phyloP scores from a whole-genome alignment of 2,329 filamentous ascomycete species.

The Dichotomopilus funicola region DNA sequence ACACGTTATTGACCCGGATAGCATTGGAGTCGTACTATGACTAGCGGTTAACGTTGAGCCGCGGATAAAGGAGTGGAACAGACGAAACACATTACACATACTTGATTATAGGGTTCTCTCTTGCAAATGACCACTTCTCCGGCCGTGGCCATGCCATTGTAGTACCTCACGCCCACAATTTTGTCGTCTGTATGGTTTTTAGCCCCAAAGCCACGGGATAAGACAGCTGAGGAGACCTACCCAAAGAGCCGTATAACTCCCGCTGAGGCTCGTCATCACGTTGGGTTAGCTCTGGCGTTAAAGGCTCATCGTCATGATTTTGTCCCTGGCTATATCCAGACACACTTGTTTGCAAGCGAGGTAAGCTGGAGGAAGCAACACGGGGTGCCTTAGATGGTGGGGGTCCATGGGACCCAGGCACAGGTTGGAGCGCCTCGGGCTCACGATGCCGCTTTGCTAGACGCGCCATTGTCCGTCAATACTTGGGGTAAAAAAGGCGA shows the following conservation, averaged over 20 bases:
- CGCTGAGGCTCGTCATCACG: slow-evolving; percentile 33
- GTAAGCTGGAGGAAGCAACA: not conserved
- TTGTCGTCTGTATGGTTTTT: slow-evolving; percentile 34
- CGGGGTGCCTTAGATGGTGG: slow-evolving; percentile 24
- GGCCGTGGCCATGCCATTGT: slow-evolving; percentile 53
- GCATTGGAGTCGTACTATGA: slow-evolving; percentile 63
- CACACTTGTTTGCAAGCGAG: no score
- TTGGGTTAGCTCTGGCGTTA: slow-evolving; percentile 40
- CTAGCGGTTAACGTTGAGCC: not conserved
- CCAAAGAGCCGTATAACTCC: slow-evolving; percentile 44
- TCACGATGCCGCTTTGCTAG: slow-evolving; percentile 33
- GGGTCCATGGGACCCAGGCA: slow-evolving; percentile 27
- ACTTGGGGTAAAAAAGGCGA: not conserved
- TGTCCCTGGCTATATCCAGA: no score
- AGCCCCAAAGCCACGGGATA: not conserved
- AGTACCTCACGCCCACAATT: slow-evolving; percentile 52
- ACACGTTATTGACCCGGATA: slow-evolving; percentile 71
- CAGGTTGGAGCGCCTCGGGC: slow-evolving; percentile 36
- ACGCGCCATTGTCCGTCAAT: slow-evolving; percentile 10
- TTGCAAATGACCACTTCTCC: slow-evolving; percentile 58
- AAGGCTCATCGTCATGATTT: slow-evolving; percentile 27
- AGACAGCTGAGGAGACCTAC: slow-evolving; percentile 25
- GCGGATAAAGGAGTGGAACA: not conserved
- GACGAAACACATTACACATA: slow-evolving; percentile 26
- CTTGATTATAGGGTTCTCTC: slow-evolving; percentile 60